Percentiles rank a stretch among this genome's conserved stretches.
phyloP scores from a whole-genome alignment of 768 basidiomycete species.

The Dictyophora rubrovolvata region DNA sequence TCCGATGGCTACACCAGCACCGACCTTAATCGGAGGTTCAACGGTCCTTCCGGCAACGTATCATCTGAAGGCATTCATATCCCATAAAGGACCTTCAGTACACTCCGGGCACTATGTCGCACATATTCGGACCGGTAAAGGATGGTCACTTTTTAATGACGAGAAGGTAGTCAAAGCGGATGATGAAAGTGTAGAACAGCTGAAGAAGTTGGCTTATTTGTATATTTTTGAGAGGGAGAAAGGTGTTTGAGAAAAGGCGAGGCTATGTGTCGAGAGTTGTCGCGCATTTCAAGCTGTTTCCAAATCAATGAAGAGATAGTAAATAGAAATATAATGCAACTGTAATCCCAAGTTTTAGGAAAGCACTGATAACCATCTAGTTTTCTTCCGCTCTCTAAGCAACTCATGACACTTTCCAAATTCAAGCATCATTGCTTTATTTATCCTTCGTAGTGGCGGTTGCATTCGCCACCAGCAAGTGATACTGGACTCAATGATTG shows the following conservation, averaged over 20 bases:
- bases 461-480: too few species aligned
- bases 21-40: slow-evolving; percentile 35
- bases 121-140: slow-evolving; percentile 46
- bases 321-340: too few species aligned
- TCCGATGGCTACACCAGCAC: slow-evolving; percentile 16
- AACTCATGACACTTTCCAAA: too few species aligned
- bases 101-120: slow-evolving; percentile 94
- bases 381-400: too few species aligned
- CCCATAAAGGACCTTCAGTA: slow-evolving; percentile 92
- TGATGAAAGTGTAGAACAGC: slow-evolving; percentile 61
- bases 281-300: too few species aligned
- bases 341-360: too few species aligned
- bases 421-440: too few species aligned
- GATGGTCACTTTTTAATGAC: slow-evolving; percentile 93
- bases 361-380: too few species aligned
- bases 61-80: slow-evolving; percentile 85
- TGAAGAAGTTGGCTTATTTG: slow-evolving; percentile 84
- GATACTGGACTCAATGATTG: too few species aligned
- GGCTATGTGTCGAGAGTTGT: too few species aligned
- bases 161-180: slow-evolving; percentile 93
- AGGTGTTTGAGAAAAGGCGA: neutral
- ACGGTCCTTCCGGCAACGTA: slow-evolving; percentile 62
- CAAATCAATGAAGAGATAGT: too few species aligned
- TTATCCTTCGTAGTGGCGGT: too few species aligned
- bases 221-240: slow-evolving; percentile 75